Conservation (phyloP, 257 asterid species). For the Parsonsia alboflavescens region DNA sequence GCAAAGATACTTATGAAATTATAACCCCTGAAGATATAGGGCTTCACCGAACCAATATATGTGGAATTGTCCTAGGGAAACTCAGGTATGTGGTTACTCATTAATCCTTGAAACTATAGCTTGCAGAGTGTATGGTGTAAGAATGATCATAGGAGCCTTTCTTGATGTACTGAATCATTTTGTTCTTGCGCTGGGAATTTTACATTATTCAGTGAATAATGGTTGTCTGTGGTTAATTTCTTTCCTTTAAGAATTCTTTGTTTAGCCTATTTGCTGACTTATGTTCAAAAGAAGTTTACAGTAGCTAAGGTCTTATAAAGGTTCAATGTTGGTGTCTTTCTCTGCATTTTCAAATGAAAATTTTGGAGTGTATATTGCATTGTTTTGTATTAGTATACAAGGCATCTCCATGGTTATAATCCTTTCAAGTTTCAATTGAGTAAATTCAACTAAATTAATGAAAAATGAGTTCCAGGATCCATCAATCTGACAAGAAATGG, state of each 20-base stretch:
- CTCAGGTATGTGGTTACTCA: slow-evolving; percentile 57
- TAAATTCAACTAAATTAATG: neutral
- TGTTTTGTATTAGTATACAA: too few species aligned
- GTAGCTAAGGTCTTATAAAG: neutral
- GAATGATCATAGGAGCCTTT: neutral
- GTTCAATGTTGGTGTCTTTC: neutral
- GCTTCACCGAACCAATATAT: slow-evolving; percentile 74
- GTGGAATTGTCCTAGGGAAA: slow-evolving; percentile 96
- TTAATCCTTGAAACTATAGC: neutral
- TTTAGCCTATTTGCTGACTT: neutral
- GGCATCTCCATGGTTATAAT: neutral
- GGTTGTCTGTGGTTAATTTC: neutral
- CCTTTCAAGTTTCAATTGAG: neutral
- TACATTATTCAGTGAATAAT: neutral
- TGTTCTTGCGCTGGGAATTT: neutral
- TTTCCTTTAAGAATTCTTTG: neutral
- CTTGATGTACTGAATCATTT: neutral
- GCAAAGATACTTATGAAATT: slow-evolving; percentile 84
- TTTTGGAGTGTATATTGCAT: neutral
- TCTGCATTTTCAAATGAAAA: neutral
- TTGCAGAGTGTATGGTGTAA: neutral
- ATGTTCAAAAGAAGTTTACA: neutral
- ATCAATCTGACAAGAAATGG: neutral
- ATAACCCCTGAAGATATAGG: slow-evolving; percentile 97
- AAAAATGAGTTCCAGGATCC: neutral